A percentile compares a stretch with the other conserved stretches of the same genome.
Conservation (phyloP, 345 rosid genomes). For the Lepidium didymum region DNA sequence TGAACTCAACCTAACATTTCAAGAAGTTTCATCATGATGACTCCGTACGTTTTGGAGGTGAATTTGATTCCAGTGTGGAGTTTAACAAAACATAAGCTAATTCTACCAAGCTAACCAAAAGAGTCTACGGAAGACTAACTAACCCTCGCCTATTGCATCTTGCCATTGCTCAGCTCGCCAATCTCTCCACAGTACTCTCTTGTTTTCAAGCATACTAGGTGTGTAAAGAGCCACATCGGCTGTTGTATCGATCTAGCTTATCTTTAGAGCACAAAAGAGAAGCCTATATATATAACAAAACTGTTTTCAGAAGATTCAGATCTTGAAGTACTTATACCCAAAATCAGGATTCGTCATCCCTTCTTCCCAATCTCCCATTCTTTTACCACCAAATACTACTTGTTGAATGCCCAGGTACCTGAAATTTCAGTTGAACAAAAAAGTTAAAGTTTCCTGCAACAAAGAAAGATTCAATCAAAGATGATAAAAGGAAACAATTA, state of each 20-base stretch:
- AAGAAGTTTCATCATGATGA: slow-evolving; percentile 53
- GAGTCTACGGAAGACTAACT: slow-evolving; percentile 20
- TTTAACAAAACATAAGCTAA: slow-evolving; percentile 16
- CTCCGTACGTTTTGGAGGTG: neutral
- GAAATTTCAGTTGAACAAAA: slow-evolving; percentile 12
- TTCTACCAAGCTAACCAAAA: slow-evolving; percentile 24
- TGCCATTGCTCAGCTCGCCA: neutral
- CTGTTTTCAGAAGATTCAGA: slow-evolving; percentile 32
- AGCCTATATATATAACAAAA: slow-evolving; percentile 10
- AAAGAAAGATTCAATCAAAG: neutral
- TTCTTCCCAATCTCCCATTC: slow-evolving; percentile 94
- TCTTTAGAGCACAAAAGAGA: slow-evolving; percentile 7
- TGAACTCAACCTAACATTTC: slow-evolving; percentile 70
- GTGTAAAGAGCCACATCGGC: slow-evolving; percentile 33
- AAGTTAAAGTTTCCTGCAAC: neutral
- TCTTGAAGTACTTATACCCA: slow-evolving; percentile 81
- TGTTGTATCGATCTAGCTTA: slow-evolving; percentile 16
- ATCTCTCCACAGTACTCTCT: neutral
- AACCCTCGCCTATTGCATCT: slow-evolving; percentile 1
- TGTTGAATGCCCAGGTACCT: slow-evolving; percentile 84
- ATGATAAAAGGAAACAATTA: neutral
- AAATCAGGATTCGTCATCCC: slow-evolving; percentile 69
- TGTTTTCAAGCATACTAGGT: slow-evolving; percentile 10
- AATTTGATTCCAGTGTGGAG: neutral
- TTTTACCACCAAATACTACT: slow-evolving; percentile 72